Evolutionary conservation across 805 yeast species (phyloP), one percentile per base, ranked within the genome.

Genomic region (Priceomyces medius): DNA sequence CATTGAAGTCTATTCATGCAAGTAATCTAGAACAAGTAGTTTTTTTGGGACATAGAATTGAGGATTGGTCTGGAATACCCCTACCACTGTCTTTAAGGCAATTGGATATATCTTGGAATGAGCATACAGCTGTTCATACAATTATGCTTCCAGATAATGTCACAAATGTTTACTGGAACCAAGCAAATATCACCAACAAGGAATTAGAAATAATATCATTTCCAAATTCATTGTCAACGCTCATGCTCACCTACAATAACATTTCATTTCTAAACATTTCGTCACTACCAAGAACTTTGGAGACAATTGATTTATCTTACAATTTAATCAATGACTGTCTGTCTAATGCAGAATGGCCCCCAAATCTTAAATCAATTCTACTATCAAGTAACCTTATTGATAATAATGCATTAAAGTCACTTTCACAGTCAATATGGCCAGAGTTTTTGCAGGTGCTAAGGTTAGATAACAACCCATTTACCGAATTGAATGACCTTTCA

Each of bases 61-160:
- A 43, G 4, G 44, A 59, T 35, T 68, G 73, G 73, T 40, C 58
- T 0, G 42, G 38, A 3, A 49, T 58, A 9, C 19, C 14, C 3
- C 51, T 66, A n/a, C 73, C 73, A 0, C 40, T 43, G 1, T 48
- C 38, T 19, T 46, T 66, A 24, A 41, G 35, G 9, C 59, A 59
- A 34, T 43, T 68, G 27, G 73, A 67, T 41, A 37, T 59, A n/a
- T 67, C 73, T 8, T 68, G 74, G 74, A 53, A 53, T 20, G 46
- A 53, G 2, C 41, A 32, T 7, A 50, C 58, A 2, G 53, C 61
- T 33, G 47, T 62, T n/a, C 32, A 43, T 12, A 54, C 64, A 0
- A 43, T 68, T 13, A 20, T 36, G 0, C 38, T 60, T 1, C 68
- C 67, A 1, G 44, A 41, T 4, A 37, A 48, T 2, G 41, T 64